Evolutionary conservation across 176 grass and related monocot species (phyloP), one percentile per base, ranked within the genome.

Genomic region (Avena atlantica): DNA sequence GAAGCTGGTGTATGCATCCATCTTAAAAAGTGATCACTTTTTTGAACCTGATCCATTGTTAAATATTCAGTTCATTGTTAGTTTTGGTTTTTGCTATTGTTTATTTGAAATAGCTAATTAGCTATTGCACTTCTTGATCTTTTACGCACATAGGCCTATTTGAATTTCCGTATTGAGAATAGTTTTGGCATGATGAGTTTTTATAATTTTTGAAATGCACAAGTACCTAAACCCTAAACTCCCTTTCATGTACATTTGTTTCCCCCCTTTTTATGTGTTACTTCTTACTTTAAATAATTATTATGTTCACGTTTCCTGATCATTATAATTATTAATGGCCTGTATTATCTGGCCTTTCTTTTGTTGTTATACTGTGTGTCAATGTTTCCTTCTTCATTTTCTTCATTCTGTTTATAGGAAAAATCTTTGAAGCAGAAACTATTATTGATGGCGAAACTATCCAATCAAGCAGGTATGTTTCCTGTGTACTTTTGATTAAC

Each of bases 341-440:
- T 66, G 10, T 79, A 48, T 36, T 15, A 69, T 12, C 10, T 61
- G 11, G 6, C 56, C 47, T 16, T 36, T 84, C 24, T 49, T 68
- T 44, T 67, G 62, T 76, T 84, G 47, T 75, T 75, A 68, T 14
- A 42, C 60, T 81, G 69, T 70, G 9, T 80, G 11, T 69, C n/a
- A 73, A 52, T 59, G 11, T 25, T 74, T 13, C 25, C 8, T 67
- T 82, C 12, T 81, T 70, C 57, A 51, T 71, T 51, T 74, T 40
- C 61, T 83, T 62, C 40, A 4, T 74, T 20, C 19, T 78, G 50
- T 84, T 81, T n/a, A 69, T 23, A 95, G 93, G 87, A 13, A 82
- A 89, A 49, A 85, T 95, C n/a, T 95, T 84, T 78, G 93, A 95
- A 89, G 53, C 78, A 87, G 86, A 84, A 91, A 84, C 74, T 3